These are phyloP conservation scores for Yamadazyma insecticola DNA, from an alignment of 805 yeast species.

Conservation along the genomic window DNA sequence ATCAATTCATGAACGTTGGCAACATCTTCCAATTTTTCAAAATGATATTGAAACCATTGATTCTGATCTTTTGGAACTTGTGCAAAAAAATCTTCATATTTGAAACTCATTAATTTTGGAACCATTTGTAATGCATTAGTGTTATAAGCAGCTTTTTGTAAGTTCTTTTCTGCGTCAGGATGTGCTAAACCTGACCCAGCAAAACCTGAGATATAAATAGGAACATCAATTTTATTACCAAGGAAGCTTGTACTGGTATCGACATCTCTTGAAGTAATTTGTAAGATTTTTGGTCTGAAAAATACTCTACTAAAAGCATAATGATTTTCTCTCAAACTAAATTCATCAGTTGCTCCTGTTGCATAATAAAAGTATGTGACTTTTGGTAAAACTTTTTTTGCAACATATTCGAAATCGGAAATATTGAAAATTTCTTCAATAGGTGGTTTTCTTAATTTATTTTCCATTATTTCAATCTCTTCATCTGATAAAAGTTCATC, in stretches of 20 bases:
- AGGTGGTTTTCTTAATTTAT: conserved; percentile 6
- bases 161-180: conserved; percentile 20
- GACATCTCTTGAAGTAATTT: conserved; percentile 40
- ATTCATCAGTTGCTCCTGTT: conserved; percentile 84
- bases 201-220: conserved; percentile 29
- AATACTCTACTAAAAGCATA: conserved; percentile 79
- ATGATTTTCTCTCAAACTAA: conserved; percentile 81
- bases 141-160: conserved; percentile 20
- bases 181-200: conserved; percentile 26
- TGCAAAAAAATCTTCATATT: conserved; percentile 20
- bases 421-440: conserved; percentile 19
- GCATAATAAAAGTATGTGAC: conserved; percentile 28
- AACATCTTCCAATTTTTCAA: conserved; percentile 24
- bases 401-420: conserved; percentile 36
- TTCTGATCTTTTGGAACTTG: conserved; percentile 25
- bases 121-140: conserved; percentile 31
- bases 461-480: conserved; percentile 4
- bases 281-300: conserved; percentile 75
- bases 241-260: conserved; percentile 14
- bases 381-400: conserved; percentile 25
- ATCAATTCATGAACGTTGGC: conserved; percentile 13
- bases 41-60: conserved; percentile 29
- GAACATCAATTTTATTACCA: conserved; percentile 17
- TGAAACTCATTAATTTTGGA: conserved; percentile 22
- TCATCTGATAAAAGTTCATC: conserved; percentile 10